A percentile compares a stretch with the other conserved stretches of the same genome.
These are phyloP conservation scores for Aspergillus baeticus DNA, from an alignment of 495 filamentous ascomycete species.

Conservation along the genomic window DNA sequence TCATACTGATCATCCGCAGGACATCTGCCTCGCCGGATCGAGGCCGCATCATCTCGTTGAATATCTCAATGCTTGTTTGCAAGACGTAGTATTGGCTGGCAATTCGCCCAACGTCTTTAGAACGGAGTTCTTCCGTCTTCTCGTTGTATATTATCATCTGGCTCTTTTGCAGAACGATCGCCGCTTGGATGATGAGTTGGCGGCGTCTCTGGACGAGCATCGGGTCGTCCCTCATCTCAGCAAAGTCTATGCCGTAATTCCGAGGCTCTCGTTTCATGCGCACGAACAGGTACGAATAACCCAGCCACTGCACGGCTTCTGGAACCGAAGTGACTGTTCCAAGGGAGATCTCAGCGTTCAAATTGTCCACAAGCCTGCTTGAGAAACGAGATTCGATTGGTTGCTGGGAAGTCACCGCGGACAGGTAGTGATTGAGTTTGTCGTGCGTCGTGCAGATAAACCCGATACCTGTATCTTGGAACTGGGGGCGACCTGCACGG, in stretches of 20 bases:
- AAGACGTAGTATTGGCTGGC: conserved; percentile 96
- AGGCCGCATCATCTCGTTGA: conserved; percentile 87
- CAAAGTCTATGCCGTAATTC: conserved; percentile 92
- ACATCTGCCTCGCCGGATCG: conserved; percentile 83
- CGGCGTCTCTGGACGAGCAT: conserved; percentile 77
- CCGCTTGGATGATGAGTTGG: conserved; percentile 83
- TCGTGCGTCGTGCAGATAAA: conserved; percentile 96
- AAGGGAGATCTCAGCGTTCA: conserved; percentile 92
- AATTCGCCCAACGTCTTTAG: conserved; percentile 94
- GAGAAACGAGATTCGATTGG: conserved; percentile 96
- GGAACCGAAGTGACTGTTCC: conserved; percentile 94
- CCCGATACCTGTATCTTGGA: conserved; percentile 91
- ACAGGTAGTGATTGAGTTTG: conserved; percentile 87
- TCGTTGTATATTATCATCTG: conserved; percentile 99
- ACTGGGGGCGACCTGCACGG: conserved; percentile 95
- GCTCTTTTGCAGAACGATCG: conserved; percentile 77
- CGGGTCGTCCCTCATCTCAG: conserved; percentile 86
- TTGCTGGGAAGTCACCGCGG: conserved; percentile 89
- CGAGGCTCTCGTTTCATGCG: conserved; percentile 91
- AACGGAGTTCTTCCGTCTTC: conserved; percentile 79
- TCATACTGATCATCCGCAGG: conserved; percentile 91
- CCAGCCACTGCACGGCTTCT: conserved; percentile 94
- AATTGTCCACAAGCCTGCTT: conserved; percentile 85
- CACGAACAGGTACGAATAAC: conserved; percentile 96
- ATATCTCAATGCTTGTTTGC: conserved; percentile 89